Evolutionary conservation across 2,329 filamentous ascomycete genomes (phyloP).

Genomic region (Teratosphaeria gauchensis): DNA sequence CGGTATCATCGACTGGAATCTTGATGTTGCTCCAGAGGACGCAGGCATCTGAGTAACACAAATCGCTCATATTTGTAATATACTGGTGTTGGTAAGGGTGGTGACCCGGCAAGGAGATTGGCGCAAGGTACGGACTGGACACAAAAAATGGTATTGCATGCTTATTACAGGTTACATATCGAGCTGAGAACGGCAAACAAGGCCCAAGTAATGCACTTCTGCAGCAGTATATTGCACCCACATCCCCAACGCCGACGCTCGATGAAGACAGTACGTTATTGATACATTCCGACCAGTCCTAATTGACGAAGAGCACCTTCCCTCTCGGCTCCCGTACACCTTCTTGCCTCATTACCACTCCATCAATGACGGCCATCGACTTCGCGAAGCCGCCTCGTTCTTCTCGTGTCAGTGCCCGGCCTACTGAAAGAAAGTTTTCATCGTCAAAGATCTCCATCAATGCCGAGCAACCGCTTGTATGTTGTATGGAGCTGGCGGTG

Average conservation of each 20-base stretch:
- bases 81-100: not conserved
- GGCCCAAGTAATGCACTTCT: not conserved
- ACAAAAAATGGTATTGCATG: not conserved
- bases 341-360: not conserved
- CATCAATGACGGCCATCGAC: not conserved
- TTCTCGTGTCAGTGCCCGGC: not conserved
- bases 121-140: not conserved
- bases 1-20: slow-evolving; percentile 71
- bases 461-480: not conserved
- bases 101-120: not conserved
- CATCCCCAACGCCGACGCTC: too few relatives aligned
- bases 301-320: not conserved
- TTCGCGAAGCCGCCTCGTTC: not conserved
- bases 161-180: not conserved
- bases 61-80: not conserved
- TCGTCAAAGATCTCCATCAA: not conserved
- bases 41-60: not conserved
- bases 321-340: not conserved
- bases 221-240: not conserved
- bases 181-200: not conserved
- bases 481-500: not conserved
- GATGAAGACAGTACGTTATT: too few relatives aligned
- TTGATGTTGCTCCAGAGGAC: slow-evolving; percentile 19
- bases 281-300: not conserved
- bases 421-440: not conserved